A percentile compares a stretch with the other conserved stretches of the same genome.
Evolutionary conservation across 2,329 filamentous ascomycete species (phyloP).

Genomic region (Fusarium guadeloupense): DNA sequence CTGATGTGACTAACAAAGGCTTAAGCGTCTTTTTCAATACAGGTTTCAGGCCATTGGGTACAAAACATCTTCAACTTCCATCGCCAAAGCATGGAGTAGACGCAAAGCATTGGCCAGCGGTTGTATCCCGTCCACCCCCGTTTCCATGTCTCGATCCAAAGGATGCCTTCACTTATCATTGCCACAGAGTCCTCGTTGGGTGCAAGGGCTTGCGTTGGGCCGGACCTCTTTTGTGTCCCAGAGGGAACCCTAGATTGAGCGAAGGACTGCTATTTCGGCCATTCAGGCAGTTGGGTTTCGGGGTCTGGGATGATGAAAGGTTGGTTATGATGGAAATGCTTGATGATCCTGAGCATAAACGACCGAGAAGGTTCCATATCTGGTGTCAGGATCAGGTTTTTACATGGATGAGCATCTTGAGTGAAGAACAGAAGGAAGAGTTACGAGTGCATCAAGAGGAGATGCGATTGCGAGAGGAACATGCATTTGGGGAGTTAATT

Average conservation of each 20-base stretch:
- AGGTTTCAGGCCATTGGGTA: conserved; percentile 3
- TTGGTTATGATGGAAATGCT: conserved; percentile 27
- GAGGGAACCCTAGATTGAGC: not conserved
- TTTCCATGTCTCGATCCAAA: not conserved
- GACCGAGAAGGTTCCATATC: conserved; percentile 3
- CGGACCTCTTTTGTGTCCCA: not conserved
- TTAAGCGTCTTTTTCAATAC: conserved; percentile 14
- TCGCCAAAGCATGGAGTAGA: not conserved
- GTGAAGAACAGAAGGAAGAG: conserved; percentile 3
- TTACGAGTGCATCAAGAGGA: conserved; percentile 2
- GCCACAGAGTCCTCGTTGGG: conserved; percentile 1
- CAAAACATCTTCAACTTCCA: not conserved
- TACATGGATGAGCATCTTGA: conserved; percentile 29
- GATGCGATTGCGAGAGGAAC: not conserved
- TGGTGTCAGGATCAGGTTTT: conserved; percentile 29
- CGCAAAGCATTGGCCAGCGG: not conserved
- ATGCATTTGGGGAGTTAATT: conserved; percentile 2
- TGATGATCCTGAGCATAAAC: conserved; percentile 4
- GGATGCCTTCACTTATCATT: conserved; percentile 4
- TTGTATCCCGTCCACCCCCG: not conserved
- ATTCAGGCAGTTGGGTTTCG: conserved; percentile 17
- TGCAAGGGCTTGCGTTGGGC: conserved; percentile 17
- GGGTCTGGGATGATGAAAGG: conserved; percentile 27
- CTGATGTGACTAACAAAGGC: not conserved
- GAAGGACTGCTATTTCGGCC: conserved; percentile 20